Conservation (phyloP, 495 filamentous ascomycete species). For the Annulohypoxylon maeteangense region DNA sequence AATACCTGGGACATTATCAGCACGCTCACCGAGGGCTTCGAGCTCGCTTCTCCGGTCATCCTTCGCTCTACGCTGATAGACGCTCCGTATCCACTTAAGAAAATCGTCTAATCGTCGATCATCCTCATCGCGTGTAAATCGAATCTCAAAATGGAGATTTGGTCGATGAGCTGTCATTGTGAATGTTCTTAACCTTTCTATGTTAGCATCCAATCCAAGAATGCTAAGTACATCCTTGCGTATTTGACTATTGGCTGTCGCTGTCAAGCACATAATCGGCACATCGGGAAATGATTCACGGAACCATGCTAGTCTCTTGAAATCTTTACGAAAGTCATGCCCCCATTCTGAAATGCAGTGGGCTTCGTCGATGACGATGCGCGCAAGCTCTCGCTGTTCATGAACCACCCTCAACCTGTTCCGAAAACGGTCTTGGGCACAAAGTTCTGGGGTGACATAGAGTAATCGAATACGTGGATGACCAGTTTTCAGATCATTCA, state of each 20-base stretch:
- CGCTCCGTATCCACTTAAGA: conserved; percentile 74
- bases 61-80: conserved; percentile 70
- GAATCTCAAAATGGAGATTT: conserved; percentile 92
- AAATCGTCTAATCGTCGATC: conserved; percentile 76
- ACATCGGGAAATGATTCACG: conserved; percentile 80
- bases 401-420: conserved; percentile 77
- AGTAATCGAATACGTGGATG: conserved; percentile 86
- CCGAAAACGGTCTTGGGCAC: conserved; percentile 81
- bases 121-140: conserved; percentile 81
- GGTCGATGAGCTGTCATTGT: conserved; percentile 80
- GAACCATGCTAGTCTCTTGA: conserved; percentile 90
- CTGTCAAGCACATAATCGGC: conserved; percentile 90
- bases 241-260: conserved; percentile 85
- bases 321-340: conserved; percentile 94
- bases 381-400: conserved; percentile 80
- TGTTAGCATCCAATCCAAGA: conserved; percentile 68
- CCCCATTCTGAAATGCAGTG: conserved; percentile 99
- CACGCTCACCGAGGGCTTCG: conserved; percentile 58
- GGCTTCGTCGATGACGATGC: conserved; percentile 92
- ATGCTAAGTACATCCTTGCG: conserved; percentile 81
- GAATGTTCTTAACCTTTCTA: conserved; percentile 72
- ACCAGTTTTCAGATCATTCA: conserved; percentile 84
- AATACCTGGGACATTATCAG: conserved; percentile 79
- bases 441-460: conserved; percentile 94
- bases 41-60: conserved; percentile 62